Evolutionary conservation across 495 filamentous ascomycete species (phyloP), one percentile per base, ranked within the genome.

Genomic region (Neurospora sp.): DNA sequence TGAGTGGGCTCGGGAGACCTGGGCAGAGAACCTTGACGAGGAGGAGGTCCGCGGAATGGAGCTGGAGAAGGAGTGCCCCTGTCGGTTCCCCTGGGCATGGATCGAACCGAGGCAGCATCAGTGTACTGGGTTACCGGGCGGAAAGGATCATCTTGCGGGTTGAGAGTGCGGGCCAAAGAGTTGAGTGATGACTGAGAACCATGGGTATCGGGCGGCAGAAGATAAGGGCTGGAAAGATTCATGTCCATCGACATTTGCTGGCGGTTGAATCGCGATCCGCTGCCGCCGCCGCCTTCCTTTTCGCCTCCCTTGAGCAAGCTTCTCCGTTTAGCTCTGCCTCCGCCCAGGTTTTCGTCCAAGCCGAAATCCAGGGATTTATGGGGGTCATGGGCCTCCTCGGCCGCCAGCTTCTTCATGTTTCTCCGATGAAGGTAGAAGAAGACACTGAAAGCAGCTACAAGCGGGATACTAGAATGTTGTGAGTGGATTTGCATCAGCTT

Each of bases 281-380:
- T 28, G 45, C 21, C 45, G 21, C 24, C 45, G 4, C 78, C 73
- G 7, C 70, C 70, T 69, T 88, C 86, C 75, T 88, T 88, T 73
- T 86, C 83, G 73, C 86, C 84, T 42, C 83, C 81, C 54, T 24
- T 54, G 42, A 85, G 79, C n/a, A 84, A 78, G 37, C 81, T 85
- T 76, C 79, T 85, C 74, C 85, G 86, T 72, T 86, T 85, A 11
- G 77, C 74, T 62, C 83, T 82, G 34, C 74, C 80, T n/a, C 76
- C 48, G 31, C 72, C 75, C 37, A 77, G 36, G 24, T 79, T 76
- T 5, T 85, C 85, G 13, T 88, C 92, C 80, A 97, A 82, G 38
- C 96, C 96, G 80, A 98, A 99, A 80, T 99, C 96, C 78, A 98
- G 88, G 3, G 93, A 97, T 78, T 91, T 96, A 81, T 96, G 92